Percentiles rank a stretch among this genome's conserved stretches.
Conservation (phyloP, 2,329 filamentous ascomycete species). For the Cyphellophora attinorum region DNA sequence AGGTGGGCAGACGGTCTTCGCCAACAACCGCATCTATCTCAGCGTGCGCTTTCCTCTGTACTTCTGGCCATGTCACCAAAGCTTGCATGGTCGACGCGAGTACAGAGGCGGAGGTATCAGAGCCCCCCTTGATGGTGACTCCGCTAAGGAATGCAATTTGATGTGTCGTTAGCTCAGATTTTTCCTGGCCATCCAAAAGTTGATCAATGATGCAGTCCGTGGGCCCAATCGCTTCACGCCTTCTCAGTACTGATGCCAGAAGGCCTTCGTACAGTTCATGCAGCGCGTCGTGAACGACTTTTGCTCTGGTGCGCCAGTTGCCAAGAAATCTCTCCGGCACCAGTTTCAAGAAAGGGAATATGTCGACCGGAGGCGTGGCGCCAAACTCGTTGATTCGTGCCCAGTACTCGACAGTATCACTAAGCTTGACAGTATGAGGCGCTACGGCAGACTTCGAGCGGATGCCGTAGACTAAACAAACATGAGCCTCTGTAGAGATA, state of each 20-base stretch:
- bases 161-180: constrained; percentile 3
- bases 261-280: constrained; percentile 29
- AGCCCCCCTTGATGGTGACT: constrained; percentile 7
- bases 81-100: constrained; percentile 41
- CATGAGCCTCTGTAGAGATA: too few species aligned
- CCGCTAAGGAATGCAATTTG: constrained; percentile 10
- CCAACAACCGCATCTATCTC: constrained; percentile 33
- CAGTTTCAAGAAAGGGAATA: constrained; percentile 10
- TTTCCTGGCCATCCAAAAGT: constrained; percentile 25
- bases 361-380: constrained; percentile 14
- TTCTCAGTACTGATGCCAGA: constrained; percentile 22
- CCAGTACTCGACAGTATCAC: constrained; percentile 11
- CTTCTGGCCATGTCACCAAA: constrained; percentile 37
- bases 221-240: constrained; percentile 19
- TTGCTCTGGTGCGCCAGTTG: constrained; percentile 28
- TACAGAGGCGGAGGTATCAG: constrained; percentile 40
- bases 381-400: constrained; percentile 10
- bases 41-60: constrained; percentile 33
- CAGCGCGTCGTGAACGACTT: constrained; percentile 30
- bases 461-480: too few species aligned
- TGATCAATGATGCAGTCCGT: constrained; percentile 27
- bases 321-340: constrained; percentile 21
- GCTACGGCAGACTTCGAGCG: too few species aligned
- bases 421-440: too few species aligned
- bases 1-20: constrained; percentile 21